phyloP scores from a whole-genome alignment of 208 protist species.

The Trypanosoma vivax region DNA sequence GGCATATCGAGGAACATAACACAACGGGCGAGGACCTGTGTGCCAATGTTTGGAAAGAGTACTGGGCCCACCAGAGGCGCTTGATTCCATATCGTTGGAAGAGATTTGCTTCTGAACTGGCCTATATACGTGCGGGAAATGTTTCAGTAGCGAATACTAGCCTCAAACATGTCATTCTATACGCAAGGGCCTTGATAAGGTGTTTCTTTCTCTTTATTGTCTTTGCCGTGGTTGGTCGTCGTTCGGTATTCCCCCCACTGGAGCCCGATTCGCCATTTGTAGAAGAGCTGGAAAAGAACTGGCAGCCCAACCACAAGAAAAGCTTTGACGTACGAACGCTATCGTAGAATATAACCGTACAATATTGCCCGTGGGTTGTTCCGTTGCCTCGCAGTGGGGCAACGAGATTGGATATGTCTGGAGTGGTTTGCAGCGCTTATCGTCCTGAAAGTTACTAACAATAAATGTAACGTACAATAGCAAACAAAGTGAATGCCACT shows the following conservation, averaged over 20 bases:
- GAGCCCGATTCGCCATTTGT: slow-evolving; percentile 56
- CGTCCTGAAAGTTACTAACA: no score
- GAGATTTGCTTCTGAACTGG: slow-evolving; percentile 33
- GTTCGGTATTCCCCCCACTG: slow-evolving; percentile 56
- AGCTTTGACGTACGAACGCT: not conserved
- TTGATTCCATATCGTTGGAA: slow-evolving; percentile 53
- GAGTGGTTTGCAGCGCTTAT: no score
- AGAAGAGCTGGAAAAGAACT: slow-evolving; percentile 61
- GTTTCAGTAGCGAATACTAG: slow-evolving; percentile 30
- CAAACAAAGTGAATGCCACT: no score
- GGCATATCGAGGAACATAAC: slow-evolving; percentile 54
- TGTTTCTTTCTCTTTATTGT: slow-evolving; percentile 69
- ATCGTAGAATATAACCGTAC: not conserved
- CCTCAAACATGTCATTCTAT: slow-evolving; percentile 36
- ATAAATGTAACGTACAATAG: no score
- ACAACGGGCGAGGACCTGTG: slow-evolving; percentile 57
- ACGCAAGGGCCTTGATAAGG: slow-evolving; percentile 47
- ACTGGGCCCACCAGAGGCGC: slow-evolving; percentile 38
- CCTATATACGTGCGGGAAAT: slow-evolving; percentile 28
- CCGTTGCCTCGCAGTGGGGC: not conserved
- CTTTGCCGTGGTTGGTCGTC: slow-evolving; percentile 43
- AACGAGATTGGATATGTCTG: no score
- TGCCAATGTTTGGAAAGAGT: slow-evolving; percentile 64
- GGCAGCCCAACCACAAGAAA: slow-evolving; percentile 32
- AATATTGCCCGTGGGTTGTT: not conserved